These are phyloP conservation scores for Fistulina hepatica DNA, from an alignment of 1,284 basidiomycete genomes.

Conservation along the genomic window DNA sequence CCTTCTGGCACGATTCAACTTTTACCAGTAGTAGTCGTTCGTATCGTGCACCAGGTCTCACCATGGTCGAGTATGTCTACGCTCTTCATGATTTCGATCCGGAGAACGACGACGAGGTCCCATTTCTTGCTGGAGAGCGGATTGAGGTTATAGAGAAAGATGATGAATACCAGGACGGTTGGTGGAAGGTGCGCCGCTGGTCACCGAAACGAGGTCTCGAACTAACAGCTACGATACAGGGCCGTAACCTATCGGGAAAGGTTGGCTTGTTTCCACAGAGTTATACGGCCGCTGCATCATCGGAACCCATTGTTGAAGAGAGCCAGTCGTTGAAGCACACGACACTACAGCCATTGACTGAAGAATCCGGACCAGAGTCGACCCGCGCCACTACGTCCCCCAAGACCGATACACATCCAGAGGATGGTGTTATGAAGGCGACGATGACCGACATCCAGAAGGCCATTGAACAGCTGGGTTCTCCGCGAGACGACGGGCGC, in stretches of 20 bases:
- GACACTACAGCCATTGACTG: constrained; percentile 35
- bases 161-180: constrained; percentile 92
- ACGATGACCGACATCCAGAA: constrained; percentile 83
- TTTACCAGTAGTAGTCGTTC: too few relatives aligned
- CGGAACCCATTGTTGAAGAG: constrained; percentile 18
- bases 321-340: constrained; percentile 10
- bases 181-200: constrained; percentile 75
- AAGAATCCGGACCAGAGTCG: constrained; percentile 35
- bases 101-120: constrained; percentile 90
- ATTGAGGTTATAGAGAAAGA: constrained; percentile 91
- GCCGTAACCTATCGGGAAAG: constrained; percentile 74
- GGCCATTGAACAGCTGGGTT: constrained; percentile 71
- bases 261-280: constrained; percentile 86
- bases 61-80: constrained; percentile 52
- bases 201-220: constrained; percentile 3
- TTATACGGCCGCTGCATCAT: constrained; percentile 63
- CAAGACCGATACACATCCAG: constrained; percentile 12
- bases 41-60: too few relatives aligned
- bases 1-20: too few relatives aligned
- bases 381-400: constrained; percentile 16
- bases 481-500: constrained; percentile 32
- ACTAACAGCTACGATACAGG: constrained; percentile 40
- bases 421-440: constrained; percentile 61
- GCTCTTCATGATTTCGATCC: constrained; percentile 81
- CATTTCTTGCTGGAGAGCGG: constrained; percentile 77